Evolutionary conservation across 306 rosid species (phyloP).

Genomic region (Vigna reflexopilosa): DNA sequence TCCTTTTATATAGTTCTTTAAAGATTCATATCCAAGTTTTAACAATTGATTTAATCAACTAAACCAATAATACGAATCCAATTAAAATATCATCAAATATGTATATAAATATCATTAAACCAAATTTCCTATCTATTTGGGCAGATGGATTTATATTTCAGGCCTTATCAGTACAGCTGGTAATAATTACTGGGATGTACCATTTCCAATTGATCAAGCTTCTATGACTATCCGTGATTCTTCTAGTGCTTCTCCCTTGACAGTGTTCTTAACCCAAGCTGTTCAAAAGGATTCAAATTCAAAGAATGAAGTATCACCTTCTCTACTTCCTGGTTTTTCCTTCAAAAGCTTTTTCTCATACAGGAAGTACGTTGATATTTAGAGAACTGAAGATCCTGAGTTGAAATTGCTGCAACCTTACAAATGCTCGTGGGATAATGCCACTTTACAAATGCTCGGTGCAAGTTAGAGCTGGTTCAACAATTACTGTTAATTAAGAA

Average conservation of each 20-base stretch:
- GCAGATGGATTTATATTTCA: too few relatives aligned
- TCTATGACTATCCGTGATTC: conserved; percentile 63
- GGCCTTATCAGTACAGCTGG: conserved; percentile 43
- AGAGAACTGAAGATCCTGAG: conserved; percentile 45
- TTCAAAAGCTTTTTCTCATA: conserved; percentile 68
- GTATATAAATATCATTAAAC: too few relatives aligned
- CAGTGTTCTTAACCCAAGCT: conserved; percentile 61
- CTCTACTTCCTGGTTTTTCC: conserved; percentile 78
- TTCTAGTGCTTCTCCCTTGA: conserved; percentile 67
- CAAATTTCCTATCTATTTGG: too few relatives aligned
- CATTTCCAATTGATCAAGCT: conserved; percentile 72
- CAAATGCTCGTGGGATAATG: conserved; percentile 56
- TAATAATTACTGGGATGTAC: conserved; percentile 87
- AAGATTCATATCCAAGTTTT: too few relatives aligned
- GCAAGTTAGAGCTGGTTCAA: conserved; percentile 63
- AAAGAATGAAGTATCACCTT: conserved; percentile 46
- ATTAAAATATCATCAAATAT: too few relatives aligned
- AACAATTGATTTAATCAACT: too few relatives aligned
- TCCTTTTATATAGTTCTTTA: too few relatives aligned
- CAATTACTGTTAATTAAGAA: conserved; percentile 62
- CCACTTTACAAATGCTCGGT: conserved; percentile 79
- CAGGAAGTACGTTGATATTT: conserved; percentile 54
- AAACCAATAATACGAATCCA: too few relatives aligned
- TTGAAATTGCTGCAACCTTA: conserved; percentile 71
- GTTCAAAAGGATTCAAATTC: conserved; percentile 34